Conservation (phyloP, 805 yeast genomes). For the Henningerozyma blattae region DNA sequence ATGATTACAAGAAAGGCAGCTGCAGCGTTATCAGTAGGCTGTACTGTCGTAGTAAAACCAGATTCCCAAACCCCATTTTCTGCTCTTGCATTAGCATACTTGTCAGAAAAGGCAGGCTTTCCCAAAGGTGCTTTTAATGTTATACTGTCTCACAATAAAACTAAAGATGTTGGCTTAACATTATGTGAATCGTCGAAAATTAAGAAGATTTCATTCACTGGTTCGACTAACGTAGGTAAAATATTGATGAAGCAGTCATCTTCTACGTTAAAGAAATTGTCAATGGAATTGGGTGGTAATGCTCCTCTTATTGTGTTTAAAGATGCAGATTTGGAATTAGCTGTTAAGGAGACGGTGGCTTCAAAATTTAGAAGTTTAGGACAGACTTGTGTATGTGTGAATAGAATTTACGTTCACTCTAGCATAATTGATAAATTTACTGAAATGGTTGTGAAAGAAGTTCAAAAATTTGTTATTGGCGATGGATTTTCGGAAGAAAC, state of each 20-base stretch:
- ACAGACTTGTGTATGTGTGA: constrained; percentile 57
- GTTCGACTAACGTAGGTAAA: constrained; percentile 53
- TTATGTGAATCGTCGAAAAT: constrained; percentile 37
- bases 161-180: constrained; percentile 41
- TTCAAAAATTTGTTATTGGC: constrained; percentile 38
- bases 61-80: constrained; percentile 52
- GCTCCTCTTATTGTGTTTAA: constrained; percentile 53
- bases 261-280: constrained; percentile 44
- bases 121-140: constrained; percentile 48
- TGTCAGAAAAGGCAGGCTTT: constrained; percentile 48
- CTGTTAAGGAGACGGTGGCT: constrained; percentile 40
- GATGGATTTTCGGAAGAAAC: constrained; percentile 39
- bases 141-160: constrained; percentile 35
- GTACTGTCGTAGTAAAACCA: constrained; percentile 49
- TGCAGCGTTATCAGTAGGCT: constrained; percentile 56
- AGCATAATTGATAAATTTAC: constrained; percentile 38
- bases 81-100: constrained; percentile 42
- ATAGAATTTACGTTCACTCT: constrained; percentile 44
- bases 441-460: constrained; percentile 32
- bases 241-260: constrained; percentile 46
- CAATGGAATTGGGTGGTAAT: constrained; percentile 58
- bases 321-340: constrained; percentile 46
- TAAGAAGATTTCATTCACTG: constrained; percentile 51
- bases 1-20: constrained; percentile 57
- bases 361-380: constrained; percentile 52